A percentile compares a stretch with the other conserved stretches of the same genome.
phyloP scores from a whole-genome alignment of 495 filamentous ascomycete genomes.

The Podospora didyma region DNA sequence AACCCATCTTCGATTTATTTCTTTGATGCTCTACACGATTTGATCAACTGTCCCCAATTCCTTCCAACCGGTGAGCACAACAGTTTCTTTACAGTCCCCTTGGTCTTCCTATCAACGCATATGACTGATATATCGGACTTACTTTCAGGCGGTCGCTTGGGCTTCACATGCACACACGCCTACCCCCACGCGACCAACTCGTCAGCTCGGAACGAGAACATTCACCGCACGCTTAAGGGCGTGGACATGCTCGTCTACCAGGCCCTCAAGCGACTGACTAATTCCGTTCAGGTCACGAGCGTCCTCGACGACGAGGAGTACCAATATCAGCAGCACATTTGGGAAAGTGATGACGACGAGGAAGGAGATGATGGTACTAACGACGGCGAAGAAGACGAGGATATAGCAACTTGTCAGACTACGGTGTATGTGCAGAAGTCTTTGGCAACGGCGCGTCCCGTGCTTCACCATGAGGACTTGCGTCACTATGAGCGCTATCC shows the following conservation, averaged over 20 bases:
- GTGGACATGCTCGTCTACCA: slow-evolving; percentile 7
- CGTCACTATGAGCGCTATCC: not conserved
- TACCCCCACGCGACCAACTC: not conserved
- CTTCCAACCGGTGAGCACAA: not conserved
- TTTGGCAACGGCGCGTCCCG: no score
- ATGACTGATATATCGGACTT: not conserved
- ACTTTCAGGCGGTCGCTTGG: not conserved
- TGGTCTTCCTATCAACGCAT: not conserved
- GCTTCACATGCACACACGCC: slow-evolving; percentile 5
- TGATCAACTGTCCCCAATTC: not conserved
- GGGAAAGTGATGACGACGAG: no score
- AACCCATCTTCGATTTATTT: not conserved
- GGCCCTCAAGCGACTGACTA: not conserved
- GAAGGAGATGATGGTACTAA: no score
- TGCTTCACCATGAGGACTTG: no score
- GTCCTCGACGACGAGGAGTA: not conserved
- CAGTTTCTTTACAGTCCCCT: not conserved
- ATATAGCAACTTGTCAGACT: no score
- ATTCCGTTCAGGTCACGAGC: not conserved
- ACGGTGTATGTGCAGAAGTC: no score
- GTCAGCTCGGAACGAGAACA: not conserved
- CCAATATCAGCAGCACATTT: not conserved
- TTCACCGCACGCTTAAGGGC: slow-evolving; percentile 1
- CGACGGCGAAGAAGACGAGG: no score
- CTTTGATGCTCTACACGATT: not conserved